These are phyloP conservation scores for Colletotrichum spaethianum DNA, from an alignment of 2,329 filamentous ascomycete genomes.

Conservation along the genomic window DNA sequence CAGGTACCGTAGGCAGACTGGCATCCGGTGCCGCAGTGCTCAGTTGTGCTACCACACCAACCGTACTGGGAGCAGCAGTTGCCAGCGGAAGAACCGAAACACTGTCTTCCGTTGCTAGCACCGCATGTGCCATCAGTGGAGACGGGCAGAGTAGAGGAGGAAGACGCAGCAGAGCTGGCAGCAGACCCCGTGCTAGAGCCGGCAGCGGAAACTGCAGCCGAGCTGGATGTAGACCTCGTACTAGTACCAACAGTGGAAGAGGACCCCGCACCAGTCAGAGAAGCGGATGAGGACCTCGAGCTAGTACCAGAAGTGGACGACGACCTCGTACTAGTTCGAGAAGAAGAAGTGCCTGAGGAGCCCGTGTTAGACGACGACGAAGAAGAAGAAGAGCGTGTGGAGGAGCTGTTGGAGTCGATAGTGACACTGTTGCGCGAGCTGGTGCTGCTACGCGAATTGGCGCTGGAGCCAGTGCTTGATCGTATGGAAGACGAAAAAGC, in stretches of 20 bases:
- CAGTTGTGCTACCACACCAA: slow-evolving; percentile 6
- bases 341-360: background rate
- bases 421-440: background rate
- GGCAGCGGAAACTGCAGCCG: background rate
- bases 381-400: background rate
- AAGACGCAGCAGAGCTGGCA: background rate
- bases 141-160: slow-evolving; percentile 6
- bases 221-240: background rate
- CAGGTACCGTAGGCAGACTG: slow-evolving; percentile 27
- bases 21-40: slow-evolving; percentile 22
- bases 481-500: background rate
- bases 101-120: slow-evolving; percentile 1
- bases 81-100: slow-evolving; percentile 32
- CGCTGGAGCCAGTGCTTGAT: slow-evolving; percentile 2
- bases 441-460: slow-evolving; percentile 4
- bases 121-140: slow-evolving; percentile 27
- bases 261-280: background rate
- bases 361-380: background rate
- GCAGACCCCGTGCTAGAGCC: slow-evolving; percentile 4
- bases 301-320: background rate
- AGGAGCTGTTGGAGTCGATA: background rate
- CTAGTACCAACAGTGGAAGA: background rate
- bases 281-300: background rate
- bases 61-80: slow-evolving; percentile 46
- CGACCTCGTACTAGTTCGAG: background rate